These are phyloP conservation scores for Azolla pinnata DNA, from an alignment of 75 land plant species.

Conservation along the genomic window DNA sequence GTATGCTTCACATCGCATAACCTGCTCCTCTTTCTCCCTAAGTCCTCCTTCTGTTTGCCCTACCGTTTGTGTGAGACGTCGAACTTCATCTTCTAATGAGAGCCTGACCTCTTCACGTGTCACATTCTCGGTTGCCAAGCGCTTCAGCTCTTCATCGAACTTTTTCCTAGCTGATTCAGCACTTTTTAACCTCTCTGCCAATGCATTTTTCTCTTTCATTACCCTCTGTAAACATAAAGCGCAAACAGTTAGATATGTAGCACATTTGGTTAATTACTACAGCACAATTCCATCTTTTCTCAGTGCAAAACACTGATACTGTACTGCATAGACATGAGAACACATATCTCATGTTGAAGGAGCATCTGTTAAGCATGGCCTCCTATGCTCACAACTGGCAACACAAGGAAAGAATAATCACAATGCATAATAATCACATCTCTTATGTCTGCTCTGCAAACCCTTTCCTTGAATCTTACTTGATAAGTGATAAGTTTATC, in stretches of 20 bases:
- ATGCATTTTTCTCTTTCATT: constrained; percentile 82
- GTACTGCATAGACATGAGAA: too few relatives aligned
- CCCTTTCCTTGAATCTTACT: too few relatives aligned
- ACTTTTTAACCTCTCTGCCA: constrained; percentile 82
- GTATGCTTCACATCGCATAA: constrained; percentile 76
- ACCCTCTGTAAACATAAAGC: constrained; percentile 44
- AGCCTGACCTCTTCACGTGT: constrained; percentile 71
- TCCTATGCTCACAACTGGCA: too few relatives aligned
- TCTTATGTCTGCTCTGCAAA: too few relatives aligned
- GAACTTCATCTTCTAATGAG: constrained; percentile 88
- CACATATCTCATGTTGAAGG: too few relatives aligned
- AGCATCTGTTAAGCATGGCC: too few relatives aligned
- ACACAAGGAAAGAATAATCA: too few relatives aligned
- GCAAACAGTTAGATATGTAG: background rate
- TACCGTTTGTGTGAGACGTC: constrained; percentile 69
- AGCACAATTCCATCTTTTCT: too few relatives aligned
- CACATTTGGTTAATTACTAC: too few relatives aligned
- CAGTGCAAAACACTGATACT: too few relatives aligned
- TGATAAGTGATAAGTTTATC: too few relatives aligned
- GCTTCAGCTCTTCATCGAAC: constrained; percentile 88
- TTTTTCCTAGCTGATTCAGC: constrained; percentile 81
- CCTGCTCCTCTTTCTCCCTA: constrained; percentile 86
- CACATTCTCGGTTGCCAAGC: constrained; percentile 71
- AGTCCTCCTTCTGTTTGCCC: constrained; percentile 82
- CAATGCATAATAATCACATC: too few relatives aligned